Base-by-base conservation (phyloP, 225 moss, liverwort and hornwort species). In the Rhytidiadelphus loreus region DNA sequence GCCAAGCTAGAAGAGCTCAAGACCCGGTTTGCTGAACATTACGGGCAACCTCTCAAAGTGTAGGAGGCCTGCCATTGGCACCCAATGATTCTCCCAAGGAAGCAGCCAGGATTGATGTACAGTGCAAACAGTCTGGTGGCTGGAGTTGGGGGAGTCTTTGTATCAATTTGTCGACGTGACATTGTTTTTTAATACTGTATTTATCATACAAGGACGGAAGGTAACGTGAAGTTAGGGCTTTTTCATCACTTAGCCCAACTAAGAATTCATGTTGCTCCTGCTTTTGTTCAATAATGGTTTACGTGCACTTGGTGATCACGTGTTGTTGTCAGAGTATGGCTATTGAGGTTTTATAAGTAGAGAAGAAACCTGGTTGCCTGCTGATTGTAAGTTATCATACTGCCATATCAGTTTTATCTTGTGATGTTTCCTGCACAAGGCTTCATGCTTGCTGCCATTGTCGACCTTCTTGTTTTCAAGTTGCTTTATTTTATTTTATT, bases 1-100 rank as follows among this genome's bases (percentile, higher is more conserved):
- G 98, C 95, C 59, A 97, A 99, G 91, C 75, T 96, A 32, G 96
- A 97, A 24, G 96, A 95, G 71, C 90, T 99, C n/a, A 90, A 94
- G 86, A 90, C 35, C 3, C 89, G 93, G 39, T 98, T 98, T 63
- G 88, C 93, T 50, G 92, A 90, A 11, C 95, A 97, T 78, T 96
- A 97, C 39, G 65, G 74, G 39, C 89, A 91, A 85, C 84, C 92
- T 55, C 83, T 88, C 69, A 95, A 97, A 74, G 95, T 94, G 71
- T 93, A 94, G 85, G 82, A 93, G 85, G 66, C 78, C 22, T 64
- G 61, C 70, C 43, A 71, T 72, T 17, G 43, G n/a, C 69, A 69
- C 56, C 12, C 60, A 62, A 70, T 8, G 10, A 30, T 46, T 50
- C 88, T 79, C 87, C 64, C 59, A 81, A 83, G 83, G 70, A 61